phyloP scores from a whole-genome alignment of 495 filamentous ascomycete genomes.

The Entonaema liquescens region DNA sequence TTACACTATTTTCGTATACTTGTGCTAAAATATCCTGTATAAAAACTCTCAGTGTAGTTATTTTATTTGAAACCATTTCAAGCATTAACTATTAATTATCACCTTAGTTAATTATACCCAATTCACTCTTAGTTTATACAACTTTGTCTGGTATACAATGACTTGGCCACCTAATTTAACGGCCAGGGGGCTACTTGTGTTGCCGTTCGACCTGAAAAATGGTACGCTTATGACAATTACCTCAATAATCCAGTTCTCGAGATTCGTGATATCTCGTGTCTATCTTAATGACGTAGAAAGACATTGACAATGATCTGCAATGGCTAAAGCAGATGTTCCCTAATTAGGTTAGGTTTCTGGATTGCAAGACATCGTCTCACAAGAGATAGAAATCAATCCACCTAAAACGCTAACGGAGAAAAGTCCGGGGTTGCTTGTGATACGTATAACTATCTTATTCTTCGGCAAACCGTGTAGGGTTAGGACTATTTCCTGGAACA shows the following conservation, averaged over 20 bases:
- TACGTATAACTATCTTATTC: not conserved
- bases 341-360: slow-evolving; percentile 21
- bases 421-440: slow-evolving; percentile 18
- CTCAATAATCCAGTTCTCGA: not conserved
- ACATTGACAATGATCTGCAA: not conserved
- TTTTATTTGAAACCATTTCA: no score
- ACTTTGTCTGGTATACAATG: no score
- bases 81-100: no score
- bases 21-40: no score
- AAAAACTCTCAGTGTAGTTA: no score
- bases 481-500: not conserved
- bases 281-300: not conserved
- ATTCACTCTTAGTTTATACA: no score
- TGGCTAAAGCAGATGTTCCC: slow-evolving; percentile 1
- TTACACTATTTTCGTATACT: no score
- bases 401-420: slow-evolving; percentile 18
- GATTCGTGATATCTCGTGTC: not conserved
- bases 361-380: slow-evolving; percentile 36
- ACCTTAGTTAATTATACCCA: no score
- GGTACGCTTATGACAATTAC: not conserved
- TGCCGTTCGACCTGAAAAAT: no score
- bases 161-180: no score
- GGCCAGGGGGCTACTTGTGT: no score
- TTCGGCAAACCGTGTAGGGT: slow-evolving; percentile 5
- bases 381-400: slow-evolving; percentile 13